Conservation (phyloP, 176 grass and related monocot genomes). For the Olyra latifolia region DNA sequence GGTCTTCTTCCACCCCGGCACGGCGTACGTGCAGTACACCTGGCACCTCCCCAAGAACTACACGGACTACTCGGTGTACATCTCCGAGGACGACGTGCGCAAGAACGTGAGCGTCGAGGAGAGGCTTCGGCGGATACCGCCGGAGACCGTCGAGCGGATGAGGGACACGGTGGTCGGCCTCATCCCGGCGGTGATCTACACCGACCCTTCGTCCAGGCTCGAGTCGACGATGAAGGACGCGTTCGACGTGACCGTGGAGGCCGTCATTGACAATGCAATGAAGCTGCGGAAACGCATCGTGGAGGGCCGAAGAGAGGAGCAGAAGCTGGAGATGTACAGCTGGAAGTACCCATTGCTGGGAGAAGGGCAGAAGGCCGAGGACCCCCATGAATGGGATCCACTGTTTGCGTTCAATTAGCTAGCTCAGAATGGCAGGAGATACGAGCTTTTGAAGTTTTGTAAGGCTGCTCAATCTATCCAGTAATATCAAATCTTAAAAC, state of each 20-base stretch:
- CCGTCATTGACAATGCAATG: conserved; percentile 51
- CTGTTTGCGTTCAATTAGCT: conserved; percentile 50
- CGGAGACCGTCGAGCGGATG: conserved; percentile 47
- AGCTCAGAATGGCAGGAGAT: background rate
- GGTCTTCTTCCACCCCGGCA: conserved; percentile 70
- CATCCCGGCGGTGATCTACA: conserved; percentile 59
- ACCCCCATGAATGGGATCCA: conserved; percentile 59
- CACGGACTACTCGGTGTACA: conserved; percentile 69
- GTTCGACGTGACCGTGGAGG: conserved; percentile 65
- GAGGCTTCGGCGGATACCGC: conserved; percentile 33
- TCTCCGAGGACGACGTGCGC: conserved; percentile 57
- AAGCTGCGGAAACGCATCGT: conserved; percentile 32
- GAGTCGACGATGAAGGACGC: conserved; percentile 64
- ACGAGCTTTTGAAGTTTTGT: background rate
- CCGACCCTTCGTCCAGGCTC: conserved; percentile 46
- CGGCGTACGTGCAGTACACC: conserved; percentile 78
- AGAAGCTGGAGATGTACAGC: conserved; percentile 47
- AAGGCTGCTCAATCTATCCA: background rate
- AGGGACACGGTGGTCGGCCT: conserved; percentile 49
- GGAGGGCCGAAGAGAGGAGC: conserved; percentile 27
- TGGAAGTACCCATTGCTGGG: conserved; percentile 63
- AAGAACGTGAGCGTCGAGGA: conserved; percentile 58
- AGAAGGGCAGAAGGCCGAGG: conserved; percentile 38
- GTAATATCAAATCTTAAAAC: too few relatives aligned
- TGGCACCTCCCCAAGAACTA: conserved; percentile 67